Base-by-base conservation (phyloP, 139 green algal genomes). In the Nannochloris sp. region DNA sequence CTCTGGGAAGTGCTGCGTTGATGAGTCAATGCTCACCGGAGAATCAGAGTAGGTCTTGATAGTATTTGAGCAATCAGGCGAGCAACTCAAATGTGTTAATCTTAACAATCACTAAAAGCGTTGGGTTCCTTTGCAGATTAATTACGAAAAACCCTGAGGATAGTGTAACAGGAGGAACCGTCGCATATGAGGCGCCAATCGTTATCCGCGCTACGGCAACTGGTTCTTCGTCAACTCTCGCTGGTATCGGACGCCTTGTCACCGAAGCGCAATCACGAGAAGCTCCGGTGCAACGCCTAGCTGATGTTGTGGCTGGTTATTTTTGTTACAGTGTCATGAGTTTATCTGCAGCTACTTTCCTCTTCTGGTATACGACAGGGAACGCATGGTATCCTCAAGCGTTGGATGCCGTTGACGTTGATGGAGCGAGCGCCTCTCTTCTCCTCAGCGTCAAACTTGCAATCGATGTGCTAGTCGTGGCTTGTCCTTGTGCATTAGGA, bases 401-500 rank as follows among this genome's bases (percentile, higher is more conserved):
- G 2, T 31, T 88, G 37, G 71, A 81, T 7, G 66, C 58, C 25
- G 32, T 81, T 44, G 47, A 72, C 34, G 71, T 68, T 19, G 64
- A 39, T 24, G 65, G 59, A 45, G 44, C 56, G 24, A 14, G 48
- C 24, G 64, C 75, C 4, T 71, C 80, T 4, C 68, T 90, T 24
- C 66, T 95, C 54, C 79, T 96, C 36, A 74, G 73, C 25, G 55
- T 93, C 25, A 84, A 89, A 54, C 79, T 97, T 45, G 90, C 90
- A 2, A 85, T 95, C 14, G 87, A 95, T 53, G 92, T 98, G 57
- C 75, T 97, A 59, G 91, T 97, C 47, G 87, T 97, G 12, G 93
- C 93, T 14, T 98, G 93, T 74, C 93, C 93, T 12, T 98, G 93
- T 67, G 92, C 93, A 1, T 79, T 98, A 37, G 93, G 93, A n/a